phyloP scores from a whole-genome alignment of 2,329 filamentous ascomycete species.

The Diplocarpon rosae region DNA sequence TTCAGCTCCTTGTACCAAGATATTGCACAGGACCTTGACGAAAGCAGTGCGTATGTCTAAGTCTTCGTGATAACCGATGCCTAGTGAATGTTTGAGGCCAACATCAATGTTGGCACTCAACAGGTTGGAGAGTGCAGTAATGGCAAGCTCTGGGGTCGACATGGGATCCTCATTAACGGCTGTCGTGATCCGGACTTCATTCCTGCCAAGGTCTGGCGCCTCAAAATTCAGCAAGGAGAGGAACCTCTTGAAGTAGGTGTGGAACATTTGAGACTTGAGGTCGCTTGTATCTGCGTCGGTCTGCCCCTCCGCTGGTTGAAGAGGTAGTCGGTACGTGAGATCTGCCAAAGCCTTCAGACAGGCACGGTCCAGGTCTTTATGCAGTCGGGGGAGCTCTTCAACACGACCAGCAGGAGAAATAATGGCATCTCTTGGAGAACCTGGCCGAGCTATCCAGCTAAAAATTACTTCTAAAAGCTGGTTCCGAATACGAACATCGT shows the following conservation, averaged over 20 bases:
- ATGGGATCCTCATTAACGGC: slow-evolving; percentile 40
- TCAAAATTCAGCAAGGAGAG: slow-evolving; percentile 54
- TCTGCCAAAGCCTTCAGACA: slow-evolving; percentile 55
- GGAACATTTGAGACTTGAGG: slow-evolving; percentile 60
- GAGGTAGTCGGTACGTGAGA: slow-evolving; percentile 53
- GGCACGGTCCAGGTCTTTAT: slow-evolving; percentile 55
- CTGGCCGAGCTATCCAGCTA: slow-evolving; percentile 54
- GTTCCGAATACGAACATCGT: slow-evolving; percentile 58
- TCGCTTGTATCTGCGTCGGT: slow-evolving; percentile 57
- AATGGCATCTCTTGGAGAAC: slow-evolving; percentile 38
- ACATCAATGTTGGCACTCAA: slow-evolving; percentile 63
- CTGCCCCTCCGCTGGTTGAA: slow-evolving; percentile 55
- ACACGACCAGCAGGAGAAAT: slow-evolving; percentile 33
- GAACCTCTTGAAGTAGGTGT: slow-evolving; percentile 60
- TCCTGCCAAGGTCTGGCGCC: slow-evolving; percentile 32
- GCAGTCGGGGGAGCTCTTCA: slow-evolving; percentile 47
- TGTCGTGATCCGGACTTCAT: slow-evolving; percentile 32
- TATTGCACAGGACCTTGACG: slow-evolving; percentile 59
- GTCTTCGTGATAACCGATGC: slow-evolving; percentile 61
- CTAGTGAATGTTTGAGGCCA: slow-evolving; percentile 57
- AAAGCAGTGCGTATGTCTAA: slow-evolving; percentile 59
- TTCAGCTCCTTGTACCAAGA: slow-evolving; percentile 59
- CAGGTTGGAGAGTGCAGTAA: slow-evolving; percentile 57
- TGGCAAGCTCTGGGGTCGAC: slow-evolving; percentile 50
- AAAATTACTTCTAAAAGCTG: slow-evolving; percentile 58